Percentiles rank a stretch among this genome's conserved stretches.
phyloP scores from a whole-genome alignment of 2,329 filamentous ascomycete species.

The Ascochyta lentis region DNA sequence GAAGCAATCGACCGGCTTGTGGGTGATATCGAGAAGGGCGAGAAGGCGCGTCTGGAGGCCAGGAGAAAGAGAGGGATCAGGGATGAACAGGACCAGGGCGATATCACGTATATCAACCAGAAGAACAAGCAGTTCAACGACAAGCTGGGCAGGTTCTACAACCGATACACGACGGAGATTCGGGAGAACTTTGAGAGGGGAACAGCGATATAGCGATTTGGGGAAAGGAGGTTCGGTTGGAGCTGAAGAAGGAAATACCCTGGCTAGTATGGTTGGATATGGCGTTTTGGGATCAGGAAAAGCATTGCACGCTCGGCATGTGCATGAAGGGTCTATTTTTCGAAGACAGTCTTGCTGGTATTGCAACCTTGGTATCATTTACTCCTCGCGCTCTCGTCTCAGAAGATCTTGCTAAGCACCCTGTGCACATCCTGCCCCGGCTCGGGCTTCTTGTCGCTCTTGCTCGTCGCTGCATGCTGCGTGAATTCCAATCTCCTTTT shows the following conservation, averaged over 20 bases:
- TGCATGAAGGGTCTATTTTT: neutral
- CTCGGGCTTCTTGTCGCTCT: constrained; percentile 43
- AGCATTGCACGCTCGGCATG: neutral
- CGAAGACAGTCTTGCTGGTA: neutral
- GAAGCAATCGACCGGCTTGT: constrained; percentile 89
- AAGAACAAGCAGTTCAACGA: constrained; percentile 99
- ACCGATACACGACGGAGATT: constrained; percentile 98
- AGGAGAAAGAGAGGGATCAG: constrained; percentile 77
- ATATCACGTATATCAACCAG: constrained; percentile 99
- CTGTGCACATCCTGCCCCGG: constrained; percentile 40
- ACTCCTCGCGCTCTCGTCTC: neutral
- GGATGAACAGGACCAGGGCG: constrained; percentile 75
- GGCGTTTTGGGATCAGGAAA: constrained; percentile 11
- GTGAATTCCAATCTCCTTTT: constrained; percentile 63
- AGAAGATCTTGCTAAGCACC: constrained; percentile 50
- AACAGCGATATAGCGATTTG: constrained; percentile 76
- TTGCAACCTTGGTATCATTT: constrained; percentile 16
- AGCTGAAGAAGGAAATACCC: constrained; percentile 32
- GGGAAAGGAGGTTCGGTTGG: neutral
- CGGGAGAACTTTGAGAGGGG: constrained; percentile 96
- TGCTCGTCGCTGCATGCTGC: constrained; percentile 64
- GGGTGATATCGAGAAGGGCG: constrained; percentile 83
- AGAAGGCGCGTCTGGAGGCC: constrained; percentile 86
- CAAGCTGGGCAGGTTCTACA: constrained; percentile 94
- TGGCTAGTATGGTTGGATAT: constrained; percentile 18